Conservation (phyloP, 495 filamentous ascomycete species). For the Hypoxylon trugodes region DNA sequence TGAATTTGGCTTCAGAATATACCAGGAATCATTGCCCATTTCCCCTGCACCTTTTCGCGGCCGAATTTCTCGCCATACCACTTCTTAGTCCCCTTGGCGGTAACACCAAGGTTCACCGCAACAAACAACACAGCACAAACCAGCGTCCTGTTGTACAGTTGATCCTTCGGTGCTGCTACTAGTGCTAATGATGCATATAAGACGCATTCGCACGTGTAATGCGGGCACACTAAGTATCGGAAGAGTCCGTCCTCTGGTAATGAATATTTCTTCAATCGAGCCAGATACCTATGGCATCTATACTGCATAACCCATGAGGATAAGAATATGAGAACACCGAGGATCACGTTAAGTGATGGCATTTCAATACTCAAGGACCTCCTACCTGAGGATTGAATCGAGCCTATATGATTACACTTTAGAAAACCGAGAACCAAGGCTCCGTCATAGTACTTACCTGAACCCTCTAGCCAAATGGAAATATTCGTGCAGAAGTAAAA, state of each 20-base stretch:
- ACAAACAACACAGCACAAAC: slow-evolving; percentile 76
- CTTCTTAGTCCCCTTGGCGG: slow-evolving; percentile 75
- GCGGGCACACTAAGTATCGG: slow-evolving; percentile 76
- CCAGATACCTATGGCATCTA: slow-evolving; percentile 81
- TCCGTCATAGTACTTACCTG: slow-evolving; percentile 59
- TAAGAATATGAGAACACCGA: slow-evolving; percentile 73
- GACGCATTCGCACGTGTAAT: slow-evolving; percentile 87
- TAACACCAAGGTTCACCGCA: slow-evolving; percentile 78
- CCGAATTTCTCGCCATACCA: slow-evolving; percentile 90
- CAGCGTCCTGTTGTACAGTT: slow-evolving; percentile 76
- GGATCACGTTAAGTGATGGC: slow-evolving; percentile 66
- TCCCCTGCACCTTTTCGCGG: slow-evolving; percentile 65
- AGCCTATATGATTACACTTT: slow-evolving; percentile 30
- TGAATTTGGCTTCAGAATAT: slow-evolving; percentile 62
- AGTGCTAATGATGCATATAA: slow-evolving; percentile 84
- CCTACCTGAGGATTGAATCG: slow-evolving; percentile 39
- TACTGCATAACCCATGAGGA: slow-evolving; percentile 81
- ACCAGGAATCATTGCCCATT: slow-evolving; percentile 85
- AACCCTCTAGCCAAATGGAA: slow-evolving; percentile 86
- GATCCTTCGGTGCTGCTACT: slow-evolving; percentile 70
- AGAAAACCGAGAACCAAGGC: slow-evolving; percentile 17
- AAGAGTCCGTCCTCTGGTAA: slow-evolving; percentile 76
- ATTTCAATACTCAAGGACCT: slow-evolving; percentile 41
- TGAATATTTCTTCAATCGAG: slow-evolving; percentile 82
- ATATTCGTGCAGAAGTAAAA: slow-evolving; percentile 80